phyloP scores from a whole-genome alignment of 176 grass and related monocot genomes.

The Eragrostis curvula region DNA sequence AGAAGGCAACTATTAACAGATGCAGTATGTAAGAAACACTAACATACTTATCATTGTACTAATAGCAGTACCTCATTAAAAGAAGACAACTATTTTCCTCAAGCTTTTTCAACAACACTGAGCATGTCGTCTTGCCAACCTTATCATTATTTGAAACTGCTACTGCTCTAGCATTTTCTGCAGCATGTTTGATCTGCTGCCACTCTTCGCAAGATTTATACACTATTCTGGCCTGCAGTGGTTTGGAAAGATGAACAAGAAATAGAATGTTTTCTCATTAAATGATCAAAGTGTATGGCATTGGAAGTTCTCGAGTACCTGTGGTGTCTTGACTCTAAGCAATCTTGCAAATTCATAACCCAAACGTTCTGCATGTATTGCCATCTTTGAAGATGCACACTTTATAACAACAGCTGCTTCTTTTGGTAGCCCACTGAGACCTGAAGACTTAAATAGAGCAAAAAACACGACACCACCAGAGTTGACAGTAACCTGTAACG shows the following conservation, averaged over 20 bases:
- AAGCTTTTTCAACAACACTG: slow-evolving; percentile 91
- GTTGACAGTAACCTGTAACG: slow-evolving; percentile 82
- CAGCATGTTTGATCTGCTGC: slow-evolving; percentile 72
- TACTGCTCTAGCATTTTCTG: slow-evolving; percentile 71
- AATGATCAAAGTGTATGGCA: slow-evolving; percentile 22
- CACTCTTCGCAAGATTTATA: slow-evolving; percentile 85
- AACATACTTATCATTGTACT: slow-evolving; percentile 6
- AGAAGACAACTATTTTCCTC: slow-evolving; percentile 91
- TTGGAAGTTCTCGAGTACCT: slow-evolving; percentile 47
- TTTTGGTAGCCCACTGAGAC: slow-evolving; percentile 43
- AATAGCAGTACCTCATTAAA: slow-evolving; percentile 85
- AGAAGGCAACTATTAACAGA: slow-evolving; percentile 33
- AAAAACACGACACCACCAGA: slow-evolving; percentile 97
- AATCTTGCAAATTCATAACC: slow-evolving; percentile 93
- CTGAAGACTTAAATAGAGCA: slow-evolving; percentile 67
- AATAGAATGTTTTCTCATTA: slow-evolving; percentile 22
- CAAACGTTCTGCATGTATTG: slow-evolving; percentile 87
- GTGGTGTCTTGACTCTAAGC: slow-evolving; percentile 84
- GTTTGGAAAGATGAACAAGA: slow-evolving; percentile 20
- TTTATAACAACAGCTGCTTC: slow-evolving; percentile 92
- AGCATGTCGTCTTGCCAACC: slow-evolving; percentile 82
- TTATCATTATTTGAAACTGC: slow-evolving; percentile 72
- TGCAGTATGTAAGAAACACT: slow-evolving; percentile 9
- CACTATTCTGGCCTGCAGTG: slow-evolving; percentile 81
- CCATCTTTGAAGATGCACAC: slow-evolving; percentile 87